Percentiles rank a stretch among this genome's conserved stretches.
These are phyloP conservation scores for Blumeria hordei DNA, from an alignment of 2,329 filamentous ascomycete genomes.

Conservation along the genomic window DNA sequence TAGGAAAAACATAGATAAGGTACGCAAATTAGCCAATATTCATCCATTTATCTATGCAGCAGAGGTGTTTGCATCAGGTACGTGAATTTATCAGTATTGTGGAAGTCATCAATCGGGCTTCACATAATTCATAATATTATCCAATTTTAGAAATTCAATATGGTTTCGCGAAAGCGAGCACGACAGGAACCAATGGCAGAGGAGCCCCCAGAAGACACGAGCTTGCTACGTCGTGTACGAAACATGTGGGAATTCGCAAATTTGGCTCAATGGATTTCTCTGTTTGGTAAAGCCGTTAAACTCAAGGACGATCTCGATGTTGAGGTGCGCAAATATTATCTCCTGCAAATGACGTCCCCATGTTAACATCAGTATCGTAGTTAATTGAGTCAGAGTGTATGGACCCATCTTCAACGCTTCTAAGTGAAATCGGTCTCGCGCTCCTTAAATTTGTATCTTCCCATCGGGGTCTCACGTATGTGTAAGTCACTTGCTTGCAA, in stretches of 20 bases:
- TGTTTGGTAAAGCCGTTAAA: conserved; percentile 76
- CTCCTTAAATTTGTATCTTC: conserved; percentile 86
- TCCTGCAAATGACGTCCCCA: not conserved
- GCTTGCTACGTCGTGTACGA: conserved; percentile 41
- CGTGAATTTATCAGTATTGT: no score
- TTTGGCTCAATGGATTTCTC: conserved; percentile 75
- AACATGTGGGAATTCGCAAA: conserved; percentile 95
- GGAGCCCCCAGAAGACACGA: conserved; percentile 13
- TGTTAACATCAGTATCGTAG: conserved; percentile 21
- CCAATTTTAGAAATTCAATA: conserved; percentile 8
- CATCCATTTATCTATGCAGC: no score
- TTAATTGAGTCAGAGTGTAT: conserved; percentile 75
- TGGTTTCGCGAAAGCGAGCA: conserved; percentile 22
- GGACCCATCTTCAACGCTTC: conserved; percentile 47
- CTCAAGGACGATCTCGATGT: conserved; percentile 74
- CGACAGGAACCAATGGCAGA: conserved; percentile 18
- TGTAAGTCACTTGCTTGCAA: conserved; percentile 8
- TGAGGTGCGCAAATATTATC: conserved; percentile 35
- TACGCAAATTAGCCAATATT: no score
- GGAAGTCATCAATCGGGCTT: no score
- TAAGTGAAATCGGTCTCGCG: conserved; percentile 63
- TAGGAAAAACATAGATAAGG: no score
- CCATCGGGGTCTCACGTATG: conserved; percentile 75
- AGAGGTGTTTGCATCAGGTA: no score
- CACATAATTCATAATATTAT: no score